Percentiles rank a stretch among this genome's conserved stretches.
phyloP scores from a whole-genome alignment of 768 basidiomycete genomes.

The Lactifluus echinatus region DNA sequence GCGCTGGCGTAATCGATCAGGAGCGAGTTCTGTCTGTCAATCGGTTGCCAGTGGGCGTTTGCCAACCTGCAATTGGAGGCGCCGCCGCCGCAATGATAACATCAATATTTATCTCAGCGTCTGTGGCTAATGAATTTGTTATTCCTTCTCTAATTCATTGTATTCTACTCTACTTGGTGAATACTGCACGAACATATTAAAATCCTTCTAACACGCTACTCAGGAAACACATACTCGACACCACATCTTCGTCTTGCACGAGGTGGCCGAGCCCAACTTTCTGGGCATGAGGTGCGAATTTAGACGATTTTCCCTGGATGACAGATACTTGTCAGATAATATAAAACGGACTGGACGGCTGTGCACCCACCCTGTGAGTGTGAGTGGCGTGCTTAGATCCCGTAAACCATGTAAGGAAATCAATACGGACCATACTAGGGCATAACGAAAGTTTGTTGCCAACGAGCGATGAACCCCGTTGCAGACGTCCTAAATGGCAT shows the following conservation, averaged over 20 bases:
- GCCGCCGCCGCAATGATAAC: background rate
- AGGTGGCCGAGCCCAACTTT: conserved; percentile 82
- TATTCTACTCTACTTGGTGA: conserved; percentile 24
- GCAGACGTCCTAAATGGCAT: conserved; percentile 59
- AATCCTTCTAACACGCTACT: background rate
- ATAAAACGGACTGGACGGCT: too few species aligned
- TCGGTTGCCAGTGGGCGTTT: too few species aligned
- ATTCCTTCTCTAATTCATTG: too few species aligned
- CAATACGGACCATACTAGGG: conserved; percentile 72
- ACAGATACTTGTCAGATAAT: too few species aligned
- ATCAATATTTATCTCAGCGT: background rate
- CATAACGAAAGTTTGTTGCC: conserved; percentile 88
- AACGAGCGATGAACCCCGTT: conserved; percentile 88
- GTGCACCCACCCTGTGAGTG: too few species aligned
- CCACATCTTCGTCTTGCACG: conserved; percentile 83
- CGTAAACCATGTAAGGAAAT: background rate
- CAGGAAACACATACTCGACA: conserved; percentile 57
- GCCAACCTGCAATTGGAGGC: background rate
- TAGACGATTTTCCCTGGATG: conserved; percentile 80
- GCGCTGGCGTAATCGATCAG: background rate
- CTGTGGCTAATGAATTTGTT: background rate
- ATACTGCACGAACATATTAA: conserved; percentile 27
- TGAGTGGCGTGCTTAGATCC: background rate
- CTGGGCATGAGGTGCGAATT: conserved; percentile 89
- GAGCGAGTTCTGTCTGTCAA: too few species aligned